phyloP scores from a whole-genome alignment of 768 basidiomycete species.

The Exidia glandulosa region DNA sequence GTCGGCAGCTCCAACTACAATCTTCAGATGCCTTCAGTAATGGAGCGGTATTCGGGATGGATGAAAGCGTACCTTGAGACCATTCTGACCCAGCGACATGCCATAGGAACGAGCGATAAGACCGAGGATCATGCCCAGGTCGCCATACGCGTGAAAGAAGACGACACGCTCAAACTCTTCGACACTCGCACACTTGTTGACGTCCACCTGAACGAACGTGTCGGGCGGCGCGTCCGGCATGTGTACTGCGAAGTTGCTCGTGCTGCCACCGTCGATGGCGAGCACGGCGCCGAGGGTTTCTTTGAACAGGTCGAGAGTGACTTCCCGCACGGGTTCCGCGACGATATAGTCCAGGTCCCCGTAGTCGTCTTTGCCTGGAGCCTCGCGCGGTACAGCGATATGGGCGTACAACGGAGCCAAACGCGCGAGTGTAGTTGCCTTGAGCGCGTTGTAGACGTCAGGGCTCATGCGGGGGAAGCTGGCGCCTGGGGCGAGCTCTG shows the following conservation, averaged over 20 bases:
- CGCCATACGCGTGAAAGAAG: constrained; percentile 57
- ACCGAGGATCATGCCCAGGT: constrained; percentile 60
- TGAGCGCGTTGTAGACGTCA: constrained; percentile 38
- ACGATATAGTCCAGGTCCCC: constrained; percentile 67
- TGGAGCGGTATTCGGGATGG: no score
- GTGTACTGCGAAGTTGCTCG: constrained; percentile 53
- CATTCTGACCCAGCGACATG: constrained; percentile 38
- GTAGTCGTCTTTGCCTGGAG: constrained; percentile 51
- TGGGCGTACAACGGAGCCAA: constrained; percentile 36
- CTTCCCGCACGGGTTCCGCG: constrained; percentile 26
- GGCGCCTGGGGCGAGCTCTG: constrained; percentile 26
- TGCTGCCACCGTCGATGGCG: constrained; percentile 40
- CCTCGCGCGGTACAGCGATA: constrained; percentile 49
- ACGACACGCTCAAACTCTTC: constrained; percentile 39
- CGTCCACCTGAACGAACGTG: constrained; percentile 45
- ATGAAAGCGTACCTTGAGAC: constrained; percentile 43
- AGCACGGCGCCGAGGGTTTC: constrained; percentile 35
- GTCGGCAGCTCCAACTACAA: constrained; percentile 1
- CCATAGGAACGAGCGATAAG: constrained; percentile 42
- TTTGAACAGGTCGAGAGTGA: constrained; percentile 24
- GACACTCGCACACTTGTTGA: constrained; percentile 43
- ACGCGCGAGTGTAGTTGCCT: constrained; percentile 29
- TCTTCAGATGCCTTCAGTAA: not conserved
- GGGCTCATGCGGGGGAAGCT: constrained; percentile 57
- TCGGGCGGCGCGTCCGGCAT: constrained; percentile 17